Conservation (phyloP, 257 asterid species). For the Nicotiana benthamiana region DNA sequence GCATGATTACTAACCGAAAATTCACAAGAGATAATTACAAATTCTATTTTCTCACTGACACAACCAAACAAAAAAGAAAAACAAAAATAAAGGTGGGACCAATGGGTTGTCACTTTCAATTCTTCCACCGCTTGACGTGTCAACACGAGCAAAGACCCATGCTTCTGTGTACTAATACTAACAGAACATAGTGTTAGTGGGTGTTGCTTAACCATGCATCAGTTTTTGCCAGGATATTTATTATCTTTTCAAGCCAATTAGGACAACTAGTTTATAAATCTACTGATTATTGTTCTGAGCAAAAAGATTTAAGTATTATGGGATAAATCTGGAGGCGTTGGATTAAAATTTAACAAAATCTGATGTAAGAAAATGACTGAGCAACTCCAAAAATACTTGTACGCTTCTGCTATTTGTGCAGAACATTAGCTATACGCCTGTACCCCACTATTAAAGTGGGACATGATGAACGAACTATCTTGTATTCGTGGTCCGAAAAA, state of each 20-base stretch:
- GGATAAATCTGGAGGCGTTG: neutral
- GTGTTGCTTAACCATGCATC: neutral
- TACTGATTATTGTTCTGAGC: neutral
- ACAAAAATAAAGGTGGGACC: neutral
- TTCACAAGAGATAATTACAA: neutral
- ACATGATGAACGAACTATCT: too few species aligned
- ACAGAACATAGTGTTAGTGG: neutral
- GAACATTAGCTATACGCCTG: too few species aligned
- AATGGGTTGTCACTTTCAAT: neutral
- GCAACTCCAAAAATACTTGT: too few species aligned
- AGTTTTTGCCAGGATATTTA: neutral
- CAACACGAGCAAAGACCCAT: slow-evolving; percentile 1
- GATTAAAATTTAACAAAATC: neutral
- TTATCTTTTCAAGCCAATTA: neutral
- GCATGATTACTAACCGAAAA: neutral
- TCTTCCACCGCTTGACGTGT: slow-evolving; percentile 9
- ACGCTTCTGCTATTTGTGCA: too few species aligned
- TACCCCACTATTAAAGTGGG: too few species aligned
- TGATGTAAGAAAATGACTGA: neutral
- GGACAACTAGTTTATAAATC: neutral
- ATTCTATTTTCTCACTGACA: neutral
- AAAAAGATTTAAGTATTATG: neutral
- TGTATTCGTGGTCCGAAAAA: too few species aligned
- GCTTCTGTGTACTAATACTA: neutral
- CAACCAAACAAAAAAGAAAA: neutral